Evolutionary conservation across 257 asterid genomes (phyloP), one percentile per base, ranked within the genome.

Genomic region (Galeopsis tetrahit): DNA sequence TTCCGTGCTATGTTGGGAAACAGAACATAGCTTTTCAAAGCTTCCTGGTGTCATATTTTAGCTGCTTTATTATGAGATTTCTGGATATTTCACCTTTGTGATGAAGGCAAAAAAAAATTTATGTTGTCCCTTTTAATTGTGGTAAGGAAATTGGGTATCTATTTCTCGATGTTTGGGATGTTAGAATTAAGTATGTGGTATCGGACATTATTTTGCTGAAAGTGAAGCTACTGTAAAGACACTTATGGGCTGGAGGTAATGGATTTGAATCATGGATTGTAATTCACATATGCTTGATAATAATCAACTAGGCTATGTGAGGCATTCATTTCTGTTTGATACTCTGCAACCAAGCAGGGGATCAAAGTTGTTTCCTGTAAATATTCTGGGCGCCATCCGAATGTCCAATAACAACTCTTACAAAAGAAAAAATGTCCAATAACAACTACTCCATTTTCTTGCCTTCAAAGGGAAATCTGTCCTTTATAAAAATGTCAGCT

Each of bases 251-350:
- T 63, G 38, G 3, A 63, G 35, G 35, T 63, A 15, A 38, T 44
- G 52, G 35, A 15, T 40, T 14, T 40, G 8, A 39, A 63, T 63
- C 53, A 17, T 63, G 53, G 13, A 43, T 13, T 6, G 49, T 43
- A 31, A 36, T 63, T 21, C 6, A 49, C 28, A 40, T 28, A 15
- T 38, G 68, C 43, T 44, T 63, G 35, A n/a, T 15, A 43, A 43
- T 63, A 63, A 63, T 39, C 52, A 40, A 63, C 68, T 63, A 63
- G 68, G 52, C 39, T 63, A 61, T 4, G 14, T 63, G 36, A 39
- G 38, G 9, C 34, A 63, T 63, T 42, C 33, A n/a, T 35, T 13
- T 35, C 67, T 61, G 13, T 63, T 40, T 39, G 36, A 15, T 63
- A 39, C 52, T n/a, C 15, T 39, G 43, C 31, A 63, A 10, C 14